Evolutionary conservation across 805 yeast genomes (phyloP), one percentile per base, ranked within the genome.

Genomic region (Jamesozyma spencerorum): DNA sequence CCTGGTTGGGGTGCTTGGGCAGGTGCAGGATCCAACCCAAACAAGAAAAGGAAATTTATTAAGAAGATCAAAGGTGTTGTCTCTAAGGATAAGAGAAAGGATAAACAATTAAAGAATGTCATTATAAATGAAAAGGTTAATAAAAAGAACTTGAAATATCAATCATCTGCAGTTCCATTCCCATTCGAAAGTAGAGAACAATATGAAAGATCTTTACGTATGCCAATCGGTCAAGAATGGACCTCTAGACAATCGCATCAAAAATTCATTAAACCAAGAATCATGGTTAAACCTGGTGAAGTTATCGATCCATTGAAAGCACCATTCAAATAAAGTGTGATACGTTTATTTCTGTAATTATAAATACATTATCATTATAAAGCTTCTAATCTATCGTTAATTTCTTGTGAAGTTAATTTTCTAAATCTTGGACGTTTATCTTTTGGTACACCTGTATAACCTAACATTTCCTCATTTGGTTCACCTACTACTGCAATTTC

Each of bases 1-100:
- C 97, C 97, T 3, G 98, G 98, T 1, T 92, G 97, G 97, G 97
- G 97, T 36, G 84, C 82, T 34, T 92, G 98, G 98, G 83, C 90
- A 10, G 96, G 96, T 30, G 76, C 74, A 8, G 71, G 72, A 17
- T 57, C 64, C 10, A 69, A 70, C 18, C 58, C 66, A 59, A 45
- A 11, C 18, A 34, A 71, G 33, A 77, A 75, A 58, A 74, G 76
- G 57, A 81, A 78, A 58, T 70, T 82, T 41, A 70, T 81, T 28
- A 77, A 82, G 51, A 84, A 77, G 48, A 68, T 85, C 20, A 77
- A 80, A 53, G 97, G 98, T 36, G 79, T 87, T 37, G 81, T 75
- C 30, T 71, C 72, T 27, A 70, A 72, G 45, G 78, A 82, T 50
- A 76, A 79, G 57, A 78, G 98, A 62, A 73, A 70, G 58, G 97